Conservation (phyloP, 1,139 yeast species). For the Taiozyma onychis region DNA sequence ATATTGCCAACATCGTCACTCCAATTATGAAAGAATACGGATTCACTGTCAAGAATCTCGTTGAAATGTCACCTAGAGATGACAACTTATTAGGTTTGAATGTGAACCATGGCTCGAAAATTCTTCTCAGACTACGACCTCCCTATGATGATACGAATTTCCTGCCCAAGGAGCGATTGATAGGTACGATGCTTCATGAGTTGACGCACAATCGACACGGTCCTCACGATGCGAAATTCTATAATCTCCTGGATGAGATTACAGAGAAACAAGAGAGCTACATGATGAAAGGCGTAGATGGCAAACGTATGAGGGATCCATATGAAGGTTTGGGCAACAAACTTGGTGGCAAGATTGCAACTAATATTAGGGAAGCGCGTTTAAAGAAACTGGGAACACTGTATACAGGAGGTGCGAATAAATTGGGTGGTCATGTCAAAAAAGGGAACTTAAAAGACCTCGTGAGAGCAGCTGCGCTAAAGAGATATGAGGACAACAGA, state of each 20-base stretch:
- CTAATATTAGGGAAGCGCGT: conserved; percentile 15
- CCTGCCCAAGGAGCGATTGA: conserved; percentile 57
- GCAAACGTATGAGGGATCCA: conserved; percentile 20
- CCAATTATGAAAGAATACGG: conserved; percentile 70
- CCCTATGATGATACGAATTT: conserved; percentile 52
- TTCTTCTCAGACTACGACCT: conserved; percentile 65
- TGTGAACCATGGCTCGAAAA: conserved; percentile 77
- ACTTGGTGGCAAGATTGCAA: conserved; percentile 37
- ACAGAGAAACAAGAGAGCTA: conserved; percentile 48
- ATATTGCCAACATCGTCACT: conserved; percentile 56
- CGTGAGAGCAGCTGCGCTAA: conserved; percentile 63
- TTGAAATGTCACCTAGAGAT: conserved; percentile 83
- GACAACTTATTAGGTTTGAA: conserved; percentile 70
- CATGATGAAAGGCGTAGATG: conserved; percentile 38
- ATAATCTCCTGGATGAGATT: conserved; percentile 56
- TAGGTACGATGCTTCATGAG: conserved; percentile 89
- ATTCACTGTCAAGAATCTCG: conserved; percentile 60
- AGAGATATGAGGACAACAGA: conserved; percentile 40
- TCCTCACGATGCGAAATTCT: conserved; percentile 74
- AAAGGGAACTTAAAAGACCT: conserved; percentile 35
- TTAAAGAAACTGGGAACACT: conserved; percentile 14
- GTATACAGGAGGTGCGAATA: conserved; percentile 13
- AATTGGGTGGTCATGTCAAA: conserved; percentile 12
- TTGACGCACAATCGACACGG: conserved; percentile 76
- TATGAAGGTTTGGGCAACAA: conserved; percentile 39